A percentile compares a stretch with the other conserved stretches of the same genome.
These are phyloP conservation scores for Fusarium ramigenum DNA, from an alignment of 2,329 filamentous ascomycete species.

Conservation along the genomic window DNA sequence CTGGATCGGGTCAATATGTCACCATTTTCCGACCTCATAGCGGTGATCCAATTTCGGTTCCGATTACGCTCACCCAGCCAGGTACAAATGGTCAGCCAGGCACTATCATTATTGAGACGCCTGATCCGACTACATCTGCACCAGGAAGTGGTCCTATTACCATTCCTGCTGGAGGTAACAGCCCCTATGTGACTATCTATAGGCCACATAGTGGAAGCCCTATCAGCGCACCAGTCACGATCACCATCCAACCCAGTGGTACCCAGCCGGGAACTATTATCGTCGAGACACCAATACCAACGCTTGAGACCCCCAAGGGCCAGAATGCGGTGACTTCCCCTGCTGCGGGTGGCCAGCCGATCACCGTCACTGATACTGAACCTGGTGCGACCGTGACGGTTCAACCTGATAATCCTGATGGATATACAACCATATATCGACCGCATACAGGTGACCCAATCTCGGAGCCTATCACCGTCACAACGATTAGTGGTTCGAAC, in stretches of 20 bases:
- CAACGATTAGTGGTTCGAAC: constrained; percentile 19
- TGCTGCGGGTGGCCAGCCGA: not conserved
- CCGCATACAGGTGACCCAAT: constrained; percentile 21
- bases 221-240: constrained; percentile 10
- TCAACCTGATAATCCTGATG: constrained; percentile 11
- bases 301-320: constrained; percentile 18
- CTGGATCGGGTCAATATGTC: constrained; percentile 9
- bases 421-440: constrained; percentile 20
- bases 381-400: constrained; percentile 13
- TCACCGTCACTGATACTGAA: constrained; percentile 12
- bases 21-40: constrained; percentile 30
- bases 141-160: constrained; percentile 21
- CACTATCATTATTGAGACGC: constrained; percentile 27
- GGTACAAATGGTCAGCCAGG: constrained; percentile 19
- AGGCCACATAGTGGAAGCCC: constrained; percentile 17
- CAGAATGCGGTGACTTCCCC: constrained; percentile 14
- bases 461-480: constrained; percentile 22
- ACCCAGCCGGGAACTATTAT: constrained; percentile 21
- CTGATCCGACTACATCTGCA: constrained; percentile 7
- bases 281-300: constrained; percentile 23
- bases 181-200: constrained; percentile 23
- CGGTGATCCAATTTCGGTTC: constrained; percentile 23
- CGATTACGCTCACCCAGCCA: constrained; percentile 28
- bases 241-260: constrained; percentile 10
- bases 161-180: constrained; percentile 13